A percentile compares a stretch with the other conserved stretches of the same genome.
These are phyloP conservation scores for Scheffersomyces segobiensis DNA, from an alignment of 1,139 yeast species.

Conservation along the genomic window DNA sequence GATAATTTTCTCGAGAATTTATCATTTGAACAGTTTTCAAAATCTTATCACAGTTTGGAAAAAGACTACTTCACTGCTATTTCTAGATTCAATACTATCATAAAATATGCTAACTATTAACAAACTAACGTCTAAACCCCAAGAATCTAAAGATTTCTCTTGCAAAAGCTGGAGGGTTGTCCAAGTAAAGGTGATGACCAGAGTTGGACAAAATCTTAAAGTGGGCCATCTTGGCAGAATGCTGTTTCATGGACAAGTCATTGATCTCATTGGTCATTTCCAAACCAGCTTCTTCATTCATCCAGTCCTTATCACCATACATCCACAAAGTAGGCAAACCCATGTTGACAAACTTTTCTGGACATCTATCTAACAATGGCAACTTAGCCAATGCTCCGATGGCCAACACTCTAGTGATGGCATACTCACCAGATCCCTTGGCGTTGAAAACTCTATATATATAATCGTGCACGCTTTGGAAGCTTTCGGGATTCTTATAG, in stretches of 20 bases:
- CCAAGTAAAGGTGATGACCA: constrained; percentile 76
- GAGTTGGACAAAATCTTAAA: constrained; percentile 27
- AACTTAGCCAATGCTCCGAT: constrained; percentile 42
- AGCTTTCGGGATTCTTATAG: constrained; percentile 29
- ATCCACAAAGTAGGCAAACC: constrained; percentile 47
- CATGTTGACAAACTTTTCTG: constrained; percentile 34
- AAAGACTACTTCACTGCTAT: background rate
- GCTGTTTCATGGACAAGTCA: constrained; percentile 20
- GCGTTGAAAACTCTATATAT: constrained; percentile 42
- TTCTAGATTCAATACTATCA: background rate
- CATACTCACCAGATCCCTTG: constrained; percentile 49
- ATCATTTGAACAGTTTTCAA: too few relatives aligned
- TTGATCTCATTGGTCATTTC: constrained; percentile 44
- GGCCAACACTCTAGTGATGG: constrained; percentile 42
- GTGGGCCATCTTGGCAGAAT: constrained; percentile 21
- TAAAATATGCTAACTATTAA: background rate
- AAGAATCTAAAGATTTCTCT: constrained; percentile 10
- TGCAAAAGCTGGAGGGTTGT: constrained; percentile 44
- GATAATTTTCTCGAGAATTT: too few relatives aligned
- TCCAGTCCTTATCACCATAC: constrained; percentile 52
- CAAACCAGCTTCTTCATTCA: constrained; percentile 46
- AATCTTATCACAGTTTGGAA: too few relatives aligned
- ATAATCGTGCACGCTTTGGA: constrained; percentile 41
- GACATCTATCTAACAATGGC: constrained; percentile 48
- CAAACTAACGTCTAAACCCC: constrained; percentile 1